Evolutionary conservation across 441 rosid species (phyloP).

Genomic region (Erysimum cheiri): DNA sequence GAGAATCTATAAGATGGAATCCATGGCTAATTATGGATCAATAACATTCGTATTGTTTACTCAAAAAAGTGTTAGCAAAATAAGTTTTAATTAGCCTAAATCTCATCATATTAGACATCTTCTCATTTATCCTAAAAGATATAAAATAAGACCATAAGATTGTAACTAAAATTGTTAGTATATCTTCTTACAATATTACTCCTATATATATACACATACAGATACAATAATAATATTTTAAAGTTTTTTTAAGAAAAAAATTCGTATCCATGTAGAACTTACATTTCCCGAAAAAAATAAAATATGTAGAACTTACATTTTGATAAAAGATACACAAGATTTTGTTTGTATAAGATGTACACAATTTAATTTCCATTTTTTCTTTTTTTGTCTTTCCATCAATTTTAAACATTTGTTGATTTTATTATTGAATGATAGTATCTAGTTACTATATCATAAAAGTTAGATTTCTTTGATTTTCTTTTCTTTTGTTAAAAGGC

Average conservation of each 20-base stretch:
- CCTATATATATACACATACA: too few relatives aligned
- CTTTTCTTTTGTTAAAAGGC: background rate
- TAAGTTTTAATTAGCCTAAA: background rate
- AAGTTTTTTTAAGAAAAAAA: too few relatives aligned
- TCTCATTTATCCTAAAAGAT: background rate
- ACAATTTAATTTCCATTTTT: background rate
- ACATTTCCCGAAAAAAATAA: too few relatives aligned
- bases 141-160: too few relatives aligned
- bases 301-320: background rate
- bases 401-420: background rate
- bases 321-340: too few relatives aligned
- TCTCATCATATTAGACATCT: background rate
- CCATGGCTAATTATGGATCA: slow-evolving; percentile 16
- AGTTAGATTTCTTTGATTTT: background rate
- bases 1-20: background rate
- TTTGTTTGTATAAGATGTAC: background rate
- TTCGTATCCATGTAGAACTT: too few relatives aligned
- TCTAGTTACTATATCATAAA: background rate
- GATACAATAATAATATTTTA: too few relatives aligned
- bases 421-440: too few relatives aligned
- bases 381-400: background rate
- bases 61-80: background rate
- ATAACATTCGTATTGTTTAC: background rate
- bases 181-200: background rate
- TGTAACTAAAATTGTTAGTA: background rate